These are phyloP conservation scores for Wallemia hederae DNA, from an alignment of 1,284 basidiomycete species.

Conservation along the genomic window DNA sequence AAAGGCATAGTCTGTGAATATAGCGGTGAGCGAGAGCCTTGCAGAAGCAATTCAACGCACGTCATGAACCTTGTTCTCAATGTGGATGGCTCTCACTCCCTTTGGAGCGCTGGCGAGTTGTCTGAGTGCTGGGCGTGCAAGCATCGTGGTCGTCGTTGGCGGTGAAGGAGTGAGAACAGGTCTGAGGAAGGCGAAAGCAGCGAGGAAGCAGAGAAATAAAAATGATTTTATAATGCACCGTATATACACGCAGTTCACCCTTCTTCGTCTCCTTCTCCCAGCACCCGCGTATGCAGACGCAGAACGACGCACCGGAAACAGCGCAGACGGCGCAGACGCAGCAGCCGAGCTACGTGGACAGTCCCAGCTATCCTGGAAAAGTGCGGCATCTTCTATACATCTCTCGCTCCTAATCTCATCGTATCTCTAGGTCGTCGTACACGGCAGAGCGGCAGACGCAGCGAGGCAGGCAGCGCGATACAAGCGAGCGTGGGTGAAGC, in stretches of 20 bases:
- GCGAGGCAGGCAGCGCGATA: neutral
- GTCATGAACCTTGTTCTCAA: neutral
- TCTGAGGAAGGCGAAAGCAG: no score
- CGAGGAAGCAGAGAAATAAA: no score
- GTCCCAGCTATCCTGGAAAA: neutral
- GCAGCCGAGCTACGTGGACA: no score
- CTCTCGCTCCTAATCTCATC: neutral
- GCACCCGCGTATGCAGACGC: no score
- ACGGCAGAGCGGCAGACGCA: neutral
- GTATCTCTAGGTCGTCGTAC: neutral
- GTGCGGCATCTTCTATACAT: neutral
- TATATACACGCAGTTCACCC: no score
- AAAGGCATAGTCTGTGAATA: neutral
- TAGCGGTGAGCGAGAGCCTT: neutral
- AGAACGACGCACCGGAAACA: no score
- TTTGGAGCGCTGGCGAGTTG: neutral
- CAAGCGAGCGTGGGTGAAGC: neutral
- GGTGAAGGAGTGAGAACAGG: no score
- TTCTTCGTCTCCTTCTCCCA: no score
- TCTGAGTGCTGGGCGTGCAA: neutral
- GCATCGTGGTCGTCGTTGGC: neutral
- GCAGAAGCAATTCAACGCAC: neutral
- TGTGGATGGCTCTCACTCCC: neutral
- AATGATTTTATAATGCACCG: no score
- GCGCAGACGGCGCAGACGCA: no score